Percentiles rank a stretch among this genome's conserved stretches.
These are phyloP conservation scores for Candida yuanshanica DNA, from an alignment of 805 yeast genomes.

Conservation along the genomic window DNA sequence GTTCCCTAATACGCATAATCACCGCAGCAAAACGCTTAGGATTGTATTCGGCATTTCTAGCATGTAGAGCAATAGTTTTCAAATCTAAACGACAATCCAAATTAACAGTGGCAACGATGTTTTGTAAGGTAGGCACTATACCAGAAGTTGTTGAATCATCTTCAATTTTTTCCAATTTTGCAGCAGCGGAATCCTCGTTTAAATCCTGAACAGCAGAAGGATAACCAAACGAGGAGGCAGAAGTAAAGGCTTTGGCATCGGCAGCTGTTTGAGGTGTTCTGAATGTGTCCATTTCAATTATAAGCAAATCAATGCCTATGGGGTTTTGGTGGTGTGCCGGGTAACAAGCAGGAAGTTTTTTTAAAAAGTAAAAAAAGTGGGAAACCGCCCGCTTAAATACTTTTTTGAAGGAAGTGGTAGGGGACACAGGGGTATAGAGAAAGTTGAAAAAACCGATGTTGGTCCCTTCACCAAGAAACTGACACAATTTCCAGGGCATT, in stretches of 20 bases:
- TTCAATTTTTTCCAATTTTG: conserved; percentile 10
- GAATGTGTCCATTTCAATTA: conserved; percentile 21
- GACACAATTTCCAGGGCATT: too few species aligned
- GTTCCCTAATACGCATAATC: conserved; percentile 98
- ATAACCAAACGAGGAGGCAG: conserved; percentile 23
- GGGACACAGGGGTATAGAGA: too few species aligned
- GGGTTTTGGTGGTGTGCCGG: background rate
- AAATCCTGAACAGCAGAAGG: conserved; percentile 25
- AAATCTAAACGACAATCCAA: conserved; percentile 93
- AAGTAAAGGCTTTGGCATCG: conserved; percentile 25
- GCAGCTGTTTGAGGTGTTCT: conserved; percentile 25
- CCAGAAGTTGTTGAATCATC: conserved; percentile 85
- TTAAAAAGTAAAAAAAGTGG: conserved; percentile 4
- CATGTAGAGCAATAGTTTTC: conserved; percentile 95
- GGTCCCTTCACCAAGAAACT: too few species aligned
- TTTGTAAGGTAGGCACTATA: conserved; percentile 88
- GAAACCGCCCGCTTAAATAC: conserved; percentile 6
- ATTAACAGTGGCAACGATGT: conserved; percentile 96
- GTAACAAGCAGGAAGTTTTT: too few species aligned
- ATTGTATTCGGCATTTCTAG: conserved; percentile 97
- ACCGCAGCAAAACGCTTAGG: conserved; percentile 99
- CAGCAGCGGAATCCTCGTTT: conserved; percentile 16
- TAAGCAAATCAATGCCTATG: conserved; percentile 1
- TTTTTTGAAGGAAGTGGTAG: conserved; percentile 1
- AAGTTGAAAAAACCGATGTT: too few species aligned